Base-by-base conservation (phyloP, 495 filamentous ascomycete species). In the Penicillium riverlandense region DNA sequence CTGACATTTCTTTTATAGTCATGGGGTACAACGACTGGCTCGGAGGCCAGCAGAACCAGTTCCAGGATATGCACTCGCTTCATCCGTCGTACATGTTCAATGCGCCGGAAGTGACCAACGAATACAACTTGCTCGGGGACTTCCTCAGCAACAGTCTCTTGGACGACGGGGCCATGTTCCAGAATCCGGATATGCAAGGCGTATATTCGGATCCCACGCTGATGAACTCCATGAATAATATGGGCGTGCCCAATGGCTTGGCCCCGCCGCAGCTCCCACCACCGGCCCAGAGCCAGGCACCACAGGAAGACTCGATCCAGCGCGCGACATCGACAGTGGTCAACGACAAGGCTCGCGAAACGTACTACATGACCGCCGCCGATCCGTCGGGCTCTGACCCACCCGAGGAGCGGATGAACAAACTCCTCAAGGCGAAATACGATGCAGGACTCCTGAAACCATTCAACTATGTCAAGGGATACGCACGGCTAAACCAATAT, bases 401-500 rank as follows among this genome's bases (percentile, higher is more conserved):
- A 11, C 90, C 92, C 22, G 90, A 95, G 63, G 86, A 95, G 59
- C 83, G 94, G 44, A 94, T 97, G 88, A 86, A 92, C 62, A 88
- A 90, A 53, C 83, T 98, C 1, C 78, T 98, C 42, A 84, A 85
- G 61, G 92, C 94, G 37, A 98, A 98, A 60, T 89, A 91, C 56
- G 89, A 96, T 54, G 92, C 92, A 2, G 92, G 92, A 5, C 72
- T 98, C 50, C 70, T 98, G 49, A 90, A 90, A 57, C 92, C 92
- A 8, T 98, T 97, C 74, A 96, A 96, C 62, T 97, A 98, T 63
- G 85, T 96, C 49, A 94, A 95, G 54, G 92, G 94, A 9, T 98
- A 97, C 55, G 86, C 88, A 7, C 75, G 89, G 13, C 69, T 98
- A 30, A 85, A 88, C 40, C 77, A 78, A 45, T 97, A 96, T 59